Evolutionary conservation across 73 alveolate genomes (phyloP), one percentile per base, ranked within the genome.

Genomic region (Paramecium pentaurelia): DNA sequence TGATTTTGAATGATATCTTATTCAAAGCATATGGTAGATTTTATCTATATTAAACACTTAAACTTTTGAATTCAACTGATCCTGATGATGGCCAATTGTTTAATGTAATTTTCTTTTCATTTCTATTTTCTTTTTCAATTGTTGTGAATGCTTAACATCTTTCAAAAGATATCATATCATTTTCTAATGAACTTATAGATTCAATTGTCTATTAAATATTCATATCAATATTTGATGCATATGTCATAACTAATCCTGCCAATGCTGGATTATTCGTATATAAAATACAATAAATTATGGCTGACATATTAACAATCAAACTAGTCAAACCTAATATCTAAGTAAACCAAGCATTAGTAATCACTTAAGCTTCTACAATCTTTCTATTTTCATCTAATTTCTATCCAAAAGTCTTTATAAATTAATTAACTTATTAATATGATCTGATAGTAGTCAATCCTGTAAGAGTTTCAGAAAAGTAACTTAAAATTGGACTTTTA

Each of bases 361-460:
- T 64, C 30, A 60, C 45, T 64, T 34, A 22, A 16, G 88, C 45
- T 7, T 22, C 34, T 14, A 64, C 71, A 25, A 73, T 42, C 34
- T 87, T 87, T 60, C 86, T 64, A 44, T 87, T 87, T 14, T 60
- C 73, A 40, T 87, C 93, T 25, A 60, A 37, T 36, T 64, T 59
- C 44, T 87, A 20, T 7, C 32, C 36, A 10, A 20, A 49, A 83
- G 34, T 83, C 6, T 36, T 22, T 4, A 75, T 75, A 34, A 75
- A 34, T 5, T 3, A 4, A 75, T 92, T 58, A 16, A 94, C 93
- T 58, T 93, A 91, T 34, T 95, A 92, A 93, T 70, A 97, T 12
- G 98, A 97, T 86, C 99, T 93, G 10, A 98, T 97, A 3, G 98
- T 95, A 5, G 96, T 88, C 10, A 93, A 92, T 9, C 99, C 99